Evolutionary conservation across 2,329 filamentous ascomycete genomes (phyloP), one percentile per base, ranked within the genome.

Genomic region (Fusarium cyanostomum): DNA sequence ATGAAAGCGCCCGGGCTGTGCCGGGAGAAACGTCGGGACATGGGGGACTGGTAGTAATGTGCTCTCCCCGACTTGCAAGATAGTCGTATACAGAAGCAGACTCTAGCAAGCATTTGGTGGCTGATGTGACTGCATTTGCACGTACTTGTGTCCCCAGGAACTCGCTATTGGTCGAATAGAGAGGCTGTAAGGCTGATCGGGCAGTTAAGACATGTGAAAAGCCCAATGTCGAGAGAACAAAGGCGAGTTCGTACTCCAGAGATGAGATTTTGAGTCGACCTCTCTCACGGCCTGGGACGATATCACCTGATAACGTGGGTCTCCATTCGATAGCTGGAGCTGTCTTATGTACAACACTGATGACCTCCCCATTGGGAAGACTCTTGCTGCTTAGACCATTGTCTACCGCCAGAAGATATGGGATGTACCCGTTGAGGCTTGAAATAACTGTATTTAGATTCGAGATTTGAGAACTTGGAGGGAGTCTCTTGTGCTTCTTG

Each of bases 401-500:
- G 70, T 94, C 90, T 21, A 97, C 80, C 10, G 91, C 89, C 39
- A 95, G 81, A 1, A 97, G 84, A 71, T 94, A 96, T 0, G 94
- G 92, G 9, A 97, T 81, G 73, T 98, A 99, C 58, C 84, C 84
- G 56, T 89, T 88, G 10, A 97, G 73, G 34, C 87, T 86, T 30
- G 88, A 83, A 52, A 92, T 81, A 33, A 98, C 82, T 7, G 85
- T 84, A 21, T 86, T 82, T 7, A 99, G 83, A 72, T 92, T 88
- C 18, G 88, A 82, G 7, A 87, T 80, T 75, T 92, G 91, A 21
- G 91, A 88, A 9, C 85, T 74, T 8, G 90, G 82, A 5, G 91
- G 84, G n/a, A 97, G 85, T 49, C 92, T 88, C 77, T 97, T 98
- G 82, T 97, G 89, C 69, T 88, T 88, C 79, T 98, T 98, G 59